Conservation (phyloP, 2,329 filamentous ascomycete species). For the Colletotrichum kahawae region DNA sequence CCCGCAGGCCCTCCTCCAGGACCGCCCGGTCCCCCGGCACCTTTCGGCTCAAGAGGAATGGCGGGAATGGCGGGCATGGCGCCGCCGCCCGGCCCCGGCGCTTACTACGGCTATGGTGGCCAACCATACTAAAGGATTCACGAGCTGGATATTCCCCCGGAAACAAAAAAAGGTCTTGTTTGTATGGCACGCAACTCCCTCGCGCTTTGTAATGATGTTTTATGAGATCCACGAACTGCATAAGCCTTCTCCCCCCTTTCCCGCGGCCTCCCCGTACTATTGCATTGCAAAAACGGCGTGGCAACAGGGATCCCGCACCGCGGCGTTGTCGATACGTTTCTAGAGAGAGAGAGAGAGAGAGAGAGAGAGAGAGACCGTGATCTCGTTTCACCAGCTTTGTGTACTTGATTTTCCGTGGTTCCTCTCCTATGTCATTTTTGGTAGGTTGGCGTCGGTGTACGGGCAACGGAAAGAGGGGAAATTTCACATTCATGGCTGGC, state of each 20-base stretch:
- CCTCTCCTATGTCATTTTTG: background rate
- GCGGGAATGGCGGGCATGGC: background rate
- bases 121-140: background rate
- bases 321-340: background rate
- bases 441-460: conserved; percentile 13
- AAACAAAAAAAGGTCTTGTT: background rate
- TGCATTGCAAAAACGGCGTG: conserved; percentile 6
- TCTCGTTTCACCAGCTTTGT: background rate
- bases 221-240: conserved; percentile 17
- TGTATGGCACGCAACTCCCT: background rate
- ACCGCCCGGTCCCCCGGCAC: background rate
- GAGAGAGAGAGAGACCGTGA: background rate
- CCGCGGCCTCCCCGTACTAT: background rate
- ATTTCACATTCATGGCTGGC: background rate
- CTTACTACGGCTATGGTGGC: conserved; percentile 9
- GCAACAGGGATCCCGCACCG: background rate
- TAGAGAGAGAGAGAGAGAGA: conserved; percentile 1
- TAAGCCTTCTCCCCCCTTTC: background rate
- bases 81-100: background rate
- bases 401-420: background rate
- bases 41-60: background rate
- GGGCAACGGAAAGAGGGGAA: conserved; percentile 2
- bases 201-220: conserved; percentile 1
- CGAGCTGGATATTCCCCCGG: background rate
- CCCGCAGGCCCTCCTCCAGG: conserved; percentile 2